Conservation (phyloP, 805 yeast species). For the Nakazawaea wickerhamii region DNA sequence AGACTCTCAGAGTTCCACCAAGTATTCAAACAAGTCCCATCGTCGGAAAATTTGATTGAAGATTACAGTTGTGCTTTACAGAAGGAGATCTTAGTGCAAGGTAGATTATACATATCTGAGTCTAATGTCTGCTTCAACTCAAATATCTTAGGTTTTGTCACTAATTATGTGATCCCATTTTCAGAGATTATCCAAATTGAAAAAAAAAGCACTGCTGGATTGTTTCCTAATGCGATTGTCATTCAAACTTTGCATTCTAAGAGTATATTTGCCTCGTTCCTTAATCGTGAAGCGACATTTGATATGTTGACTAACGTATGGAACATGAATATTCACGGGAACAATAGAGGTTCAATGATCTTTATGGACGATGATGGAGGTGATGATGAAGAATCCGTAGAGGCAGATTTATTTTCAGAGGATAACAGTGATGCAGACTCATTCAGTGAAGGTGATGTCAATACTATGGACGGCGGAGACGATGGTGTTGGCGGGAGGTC, state of each 20-base stretch:
- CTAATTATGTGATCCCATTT: conserved; percentile 51
- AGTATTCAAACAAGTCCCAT: conserved; percentile 46
- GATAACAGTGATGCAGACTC: conserved; percentile 18
- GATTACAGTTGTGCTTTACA: conserved; percentile 64
- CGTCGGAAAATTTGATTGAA: conserved; percentile 47
- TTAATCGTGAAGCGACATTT: conserved; percentile 52
- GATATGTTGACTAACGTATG: conserved; percentile 54
- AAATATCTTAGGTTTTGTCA: conserved; percentile 62
- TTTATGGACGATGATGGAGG: conserved; percentile 19
- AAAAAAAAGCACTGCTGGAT: conserved; percentile 58
- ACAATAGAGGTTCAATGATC: conserved; percentile 14
- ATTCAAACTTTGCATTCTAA: conserved; percentile 58
- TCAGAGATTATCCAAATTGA: conserved; percentile 59
- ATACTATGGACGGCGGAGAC: conserved; percentile 2
- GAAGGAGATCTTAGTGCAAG: conserved; percentile 62
- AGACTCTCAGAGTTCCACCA: conserved; percentile 58
- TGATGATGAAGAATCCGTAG: conserved; percentile 24
- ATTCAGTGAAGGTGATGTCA: conserved; percentile 7
- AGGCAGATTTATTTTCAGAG: conserved; percentile 20
- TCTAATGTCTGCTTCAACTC: conserved; percentile 57
- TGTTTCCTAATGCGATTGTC: conserved; percentile 66
- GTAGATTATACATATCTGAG: conserved; percentile 54
- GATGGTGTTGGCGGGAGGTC: conserved; percentile 6
- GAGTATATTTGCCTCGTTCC: conserved; percentile 60
- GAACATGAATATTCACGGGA: conserved; percentile 38